phyloP scores from a whole-genome alignment of 2,329 filamentous ascomycete genomes.

The Alternaria burnsii region DNA sequence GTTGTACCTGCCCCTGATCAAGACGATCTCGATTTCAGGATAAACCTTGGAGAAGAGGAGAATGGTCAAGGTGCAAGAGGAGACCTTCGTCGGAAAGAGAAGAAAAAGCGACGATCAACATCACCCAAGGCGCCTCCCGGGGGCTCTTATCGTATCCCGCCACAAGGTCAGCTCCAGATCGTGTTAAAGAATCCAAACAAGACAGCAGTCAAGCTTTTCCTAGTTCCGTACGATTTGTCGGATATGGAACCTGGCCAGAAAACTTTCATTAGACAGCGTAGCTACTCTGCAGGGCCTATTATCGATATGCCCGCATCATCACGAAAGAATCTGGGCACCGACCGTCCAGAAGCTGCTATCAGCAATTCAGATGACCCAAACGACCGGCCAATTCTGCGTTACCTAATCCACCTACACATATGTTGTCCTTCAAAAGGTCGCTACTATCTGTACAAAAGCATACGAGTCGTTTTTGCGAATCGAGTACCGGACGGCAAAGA shows the following conservation, averaged over 20 bases:
- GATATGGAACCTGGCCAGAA: constrained; percentile 96
- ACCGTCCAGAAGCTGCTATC: constrained; percentile 62
- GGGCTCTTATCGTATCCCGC: constrained; percentile 91
- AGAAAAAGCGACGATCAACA: constrained; percentile 65
- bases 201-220: constrained; percentile 93
- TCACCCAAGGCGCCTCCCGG: constrained; percentile 76
- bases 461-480: constrained; percentile 96
- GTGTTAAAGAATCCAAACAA: constrained; percentile 99
- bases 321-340: constrained; percentile 59
- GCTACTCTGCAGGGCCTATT: constrained; percentile 86
- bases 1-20: constrained; percentile 32
- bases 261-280: constrained; percentile 93
- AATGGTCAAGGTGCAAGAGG: constrained; percentile 26
- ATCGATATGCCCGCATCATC: constrained; percentile 71
- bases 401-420: constrained; percentile 91
- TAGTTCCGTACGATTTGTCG: constrained; percentile 89
- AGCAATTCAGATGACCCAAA: constrained; percentile 59
- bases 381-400: constrained; percentile 80
- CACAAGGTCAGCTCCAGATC: constrained; percentile 93
- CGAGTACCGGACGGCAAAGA: constrained; percentile 95
- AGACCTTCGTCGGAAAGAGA: constrained; percentile 60
- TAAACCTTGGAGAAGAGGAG: constrained; percentile 30
- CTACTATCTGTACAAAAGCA: constrained; percentile 89
- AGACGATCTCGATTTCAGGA: constrained; percentile 36
- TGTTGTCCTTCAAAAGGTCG: constrained; percentile 85